Evolutionary conservation across 2,329 filamentous ascomycete species (phyloP).

Genomic region (Botrytis fabae): DNA sequence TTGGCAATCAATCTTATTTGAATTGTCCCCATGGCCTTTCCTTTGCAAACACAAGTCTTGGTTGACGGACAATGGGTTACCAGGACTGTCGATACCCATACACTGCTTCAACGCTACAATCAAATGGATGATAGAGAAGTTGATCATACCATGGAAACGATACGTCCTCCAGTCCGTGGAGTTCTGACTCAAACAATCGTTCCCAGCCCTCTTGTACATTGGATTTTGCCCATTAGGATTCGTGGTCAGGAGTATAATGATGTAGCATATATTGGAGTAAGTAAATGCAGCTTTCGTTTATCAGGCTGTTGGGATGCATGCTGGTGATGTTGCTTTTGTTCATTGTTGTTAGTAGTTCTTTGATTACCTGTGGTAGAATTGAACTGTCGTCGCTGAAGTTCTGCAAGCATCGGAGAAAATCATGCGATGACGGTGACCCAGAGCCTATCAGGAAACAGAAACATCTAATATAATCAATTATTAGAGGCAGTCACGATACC

Average conservation of each 20-base stretch:
- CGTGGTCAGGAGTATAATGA: slow-evolving; percentile 72
- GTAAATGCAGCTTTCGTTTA: slow-evolving; percentile 40
- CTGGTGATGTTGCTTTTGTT: not conserved
- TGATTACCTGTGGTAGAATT: not conserved
- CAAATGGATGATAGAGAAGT: slow-evolving; percentile 40
- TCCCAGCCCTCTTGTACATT: slow-evolving; percentile 71
- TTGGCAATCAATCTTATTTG: not conserved
- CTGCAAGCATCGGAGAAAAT: not conserved
- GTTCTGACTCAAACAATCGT: slow-evolving; percentile 77
- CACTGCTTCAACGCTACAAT: slow-evolving; percentile 44
- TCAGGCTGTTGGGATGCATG: not conserved
- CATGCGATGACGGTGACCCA: not conserved
- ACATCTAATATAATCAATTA: not conserved
- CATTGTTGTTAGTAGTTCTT: not conserved
- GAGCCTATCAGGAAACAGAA: not conserved
- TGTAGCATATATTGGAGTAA: slow-evolving; percentile 79
- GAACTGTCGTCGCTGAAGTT: not conserved
- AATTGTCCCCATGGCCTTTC: slow-evolving; percentile 35
- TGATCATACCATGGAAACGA: slow-evolving; percentile 37
- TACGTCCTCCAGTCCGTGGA: slow-evolving; percentile 59
- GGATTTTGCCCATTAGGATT: slow-evolving; percentile 77
- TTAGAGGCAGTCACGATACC: not conserved
- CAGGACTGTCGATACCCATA: slow-evolving; percentile 44
- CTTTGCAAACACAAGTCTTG: slow-evolving; percentile 34
- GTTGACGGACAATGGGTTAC: slow-evolving; percentile 43